Evolutionary conservation across 2,329 filamentous ascomycete genomes (phyloP).

Genomic region (Didymellaceae sp.): DNA sequence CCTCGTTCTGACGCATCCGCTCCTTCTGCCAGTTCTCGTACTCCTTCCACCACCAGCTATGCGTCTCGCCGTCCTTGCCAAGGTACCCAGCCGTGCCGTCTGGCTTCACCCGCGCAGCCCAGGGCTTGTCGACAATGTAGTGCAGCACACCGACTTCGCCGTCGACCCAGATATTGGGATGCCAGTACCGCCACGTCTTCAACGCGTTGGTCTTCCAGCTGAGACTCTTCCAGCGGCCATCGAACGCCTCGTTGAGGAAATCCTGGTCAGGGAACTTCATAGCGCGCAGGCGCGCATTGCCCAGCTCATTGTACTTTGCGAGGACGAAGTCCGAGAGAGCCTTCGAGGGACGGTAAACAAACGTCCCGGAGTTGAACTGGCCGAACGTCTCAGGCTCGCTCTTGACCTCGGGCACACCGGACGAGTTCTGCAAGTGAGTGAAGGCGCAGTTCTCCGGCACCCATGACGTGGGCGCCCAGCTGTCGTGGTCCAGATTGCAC

Average conservation of each 20-base stretch:
- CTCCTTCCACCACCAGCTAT: slow-evolving; percentile 61
- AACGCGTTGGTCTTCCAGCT: slow-evolving; percentile 61
- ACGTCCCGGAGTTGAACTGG: slow-evolving; percentile 60
- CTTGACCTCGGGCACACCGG: slow-evolving; percentile 44
- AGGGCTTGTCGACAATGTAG: slow-evolving; percentile 65
- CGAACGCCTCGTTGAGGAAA: slow-evolving; percentile 59
- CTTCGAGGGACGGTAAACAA: slow-evolving; percentile 56
- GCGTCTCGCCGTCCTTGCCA: slow-evolving; percentile 59
- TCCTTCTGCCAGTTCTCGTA: slow-evolving; percentile 52
- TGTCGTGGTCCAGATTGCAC: slow-evolving; percentile 59
- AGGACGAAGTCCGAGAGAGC: slow-evolving; percentile 51
- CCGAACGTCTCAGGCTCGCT: slow-evolving; percentile 48
- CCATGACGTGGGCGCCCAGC: slow-evolving; percentile 60
- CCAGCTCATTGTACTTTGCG: slow-evolving; percentile 49
- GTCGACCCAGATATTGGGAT: slow-evolving; percentile 59
- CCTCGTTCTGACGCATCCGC: slow-evolving; percentile 28
- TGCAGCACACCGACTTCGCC: slow-evolving; percentile 57
- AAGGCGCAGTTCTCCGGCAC: slow-evolving; percentile 57
- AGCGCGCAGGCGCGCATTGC: slow-evolving; percentile 42
- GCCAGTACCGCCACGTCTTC: slow-evolving; percentile 63
- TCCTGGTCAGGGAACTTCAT: slow-evolving; percentile 63
- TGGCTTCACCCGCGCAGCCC: slow-evolving; percentile 52
- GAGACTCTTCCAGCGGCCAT: slow-evolving; percentile 52
- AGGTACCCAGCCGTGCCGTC: slow-evolving; percentile 57
- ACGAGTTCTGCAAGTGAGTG: slow-evolving; percentile 47